Base-by-base conservation (phyloP, 2,329 filamentous ascomycete genomes). In the Diaporthe helianthi region DNA sequence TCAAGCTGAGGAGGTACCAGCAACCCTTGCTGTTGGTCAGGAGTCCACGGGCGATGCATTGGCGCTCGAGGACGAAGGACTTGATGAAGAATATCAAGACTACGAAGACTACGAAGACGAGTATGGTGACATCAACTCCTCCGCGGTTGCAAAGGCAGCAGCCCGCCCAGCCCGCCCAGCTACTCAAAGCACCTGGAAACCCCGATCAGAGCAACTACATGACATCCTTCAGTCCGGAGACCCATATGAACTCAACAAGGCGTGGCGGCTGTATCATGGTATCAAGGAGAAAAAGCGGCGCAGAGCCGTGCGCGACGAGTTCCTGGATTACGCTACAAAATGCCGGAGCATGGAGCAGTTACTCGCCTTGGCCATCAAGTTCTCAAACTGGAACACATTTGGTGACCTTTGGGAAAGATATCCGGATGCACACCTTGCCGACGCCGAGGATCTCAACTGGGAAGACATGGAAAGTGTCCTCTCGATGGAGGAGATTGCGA, bases 191-290 rank as follows among this genome's bases (percentile, higher is more conserved):
- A 44, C 26, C 13, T 19, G 1, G 9, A 41, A 63, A 58, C 24
- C 19, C 52, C 47, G 44, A 22, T 46, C 17, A 33, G 44, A 24
- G 12, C 19, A 8, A 10, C 41, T 71, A 12, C 63, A 24, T 9
- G 63, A 53, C 4, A 38, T 71, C 22, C 9, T 71, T n/a, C 12
- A 47, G 22, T 26, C 17, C 19, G 26, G 31, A 15, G 26, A 41
- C 8, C 58, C 63, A 5, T 22, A n/a, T 15, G 41, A 67, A 3
- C 63, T 72, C 29, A 17, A 49, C 5, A 36, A 31, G 8, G 60
- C 65, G 4, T 72, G 71, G 71, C 36, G n/a, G n/a, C 29, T 58
- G 22, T 71, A 69, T 29, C 69, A 71, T 15, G 1, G 15, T 13
- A 26, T 22, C 13, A 46, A 26, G 22, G 8, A 52, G 19, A 33